Conservation (phyloP, 495 filamentous ascomycete genomes). For the Cairneyella variabilis region DNA sequence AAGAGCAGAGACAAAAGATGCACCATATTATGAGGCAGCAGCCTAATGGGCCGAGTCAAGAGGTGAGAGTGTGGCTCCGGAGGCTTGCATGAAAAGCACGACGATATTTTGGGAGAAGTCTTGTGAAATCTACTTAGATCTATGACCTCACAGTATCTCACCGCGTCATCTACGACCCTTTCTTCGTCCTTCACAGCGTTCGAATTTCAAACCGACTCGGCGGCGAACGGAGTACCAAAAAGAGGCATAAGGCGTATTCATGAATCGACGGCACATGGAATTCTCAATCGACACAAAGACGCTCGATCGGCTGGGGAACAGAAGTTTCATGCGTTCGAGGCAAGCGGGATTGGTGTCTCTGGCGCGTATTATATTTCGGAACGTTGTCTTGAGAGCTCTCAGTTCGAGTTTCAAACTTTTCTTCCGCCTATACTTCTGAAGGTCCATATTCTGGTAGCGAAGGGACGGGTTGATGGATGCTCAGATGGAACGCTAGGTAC, state of each 20-base stretch:
- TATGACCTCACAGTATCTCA: not conserved
- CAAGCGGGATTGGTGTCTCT: conserved; percentile 7
- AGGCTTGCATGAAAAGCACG: conserved; percentile 9
- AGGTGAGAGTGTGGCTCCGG: not conserved
- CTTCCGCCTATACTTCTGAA: conserved; percentile 8
- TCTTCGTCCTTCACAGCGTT: conserved; percentile 21
- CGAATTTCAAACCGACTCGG: conserved; percentile 16
- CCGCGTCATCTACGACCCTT: not conserved
- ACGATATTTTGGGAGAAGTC: conserved; percentile 9
- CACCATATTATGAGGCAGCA: conserved; percentile 32
- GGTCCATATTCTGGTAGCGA: conserved; percentile 17
- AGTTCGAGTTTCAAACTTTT: conserved; percentile 9
- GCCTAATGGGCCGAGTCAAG: conserved; percentile 1
- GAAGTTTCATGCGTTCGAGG: not conserved
- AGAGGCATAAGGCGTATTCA: conserved; percentile 29
- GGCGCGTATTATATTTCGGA: conserved; percentile 9
- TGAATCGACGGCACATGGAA: conserved; percentile 7
- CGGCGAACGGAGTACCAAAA: conserved; percentile 31
- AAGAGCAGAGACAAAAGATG: conserved; percentile 21
- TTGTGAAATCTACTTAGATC: not conserved
- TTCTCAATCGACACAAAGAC: too few species aligned
- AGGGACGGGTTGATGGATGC: not conserved
- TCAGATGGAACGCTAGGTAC: too few species aligned
- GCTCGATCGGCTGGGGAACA: too few species aligned
- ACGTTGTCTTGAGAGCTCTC: not conserved